Evolutionary conservation across 2,329 filamentous ascomycete genomes (phyloP).

Genomic region (Sporothrix brasiliensis): DNA sequence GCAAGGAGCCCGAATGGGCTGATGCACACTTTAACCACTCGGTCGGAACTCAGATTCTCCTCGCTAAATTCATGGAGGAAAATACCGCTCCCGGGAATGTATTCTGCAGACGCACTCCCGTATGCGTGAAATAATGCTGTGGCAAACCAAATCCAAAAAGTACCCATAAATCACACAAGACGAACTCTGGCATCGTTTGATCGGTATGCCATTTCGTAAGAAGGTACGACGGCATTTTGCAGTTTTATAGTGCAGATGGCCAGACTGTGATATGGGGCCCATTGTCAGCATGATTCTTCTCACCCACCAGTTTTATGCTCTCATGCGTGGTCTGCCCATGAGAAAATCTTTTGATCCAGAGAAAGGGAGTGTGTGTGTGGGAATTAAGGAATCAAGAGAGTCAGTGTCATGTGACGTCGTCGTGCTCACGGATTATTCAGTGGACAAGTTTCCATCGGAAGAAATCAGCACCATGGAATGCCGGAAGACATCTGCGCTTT

Average conservation of each 20-base stretch:
- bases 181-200: neutral
- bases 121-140: neutral
- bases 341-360: neutral
- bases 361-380: neutral
- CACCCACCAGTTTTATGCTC: neutral
- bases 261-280: neutral
- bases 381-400: too few relatives aligned
- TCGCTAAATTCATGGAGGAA: neutral
- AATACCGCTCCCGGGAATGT: neutral
- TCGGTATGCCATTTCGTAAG: neutral
- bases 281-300: neutral
- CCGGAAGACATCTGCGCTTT: neutral
- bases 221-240: neutral
- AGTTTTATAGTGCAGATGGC: neutral
- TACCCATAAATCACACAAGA: neutral
- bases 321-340: neutral
- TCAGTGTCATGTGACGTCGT: neutral
- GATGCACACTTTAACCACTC: conserved; percentile 14
- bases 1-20: conserved; percentile 3
- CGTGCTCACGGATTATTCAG: too few relatives aligned
- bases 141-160: neutral
- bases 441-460: too few relatives aligned
- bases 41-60: neutral
- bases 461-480: too few relatives aligned
- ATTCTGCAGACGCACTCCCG: neutral